Percentiles rank a stretch among this genome's conserved stretches.
Evolutionary conservation across 768 basidiomycete genomes (phyloP).

Genomic region (Kondoa malvinella): DNA sequence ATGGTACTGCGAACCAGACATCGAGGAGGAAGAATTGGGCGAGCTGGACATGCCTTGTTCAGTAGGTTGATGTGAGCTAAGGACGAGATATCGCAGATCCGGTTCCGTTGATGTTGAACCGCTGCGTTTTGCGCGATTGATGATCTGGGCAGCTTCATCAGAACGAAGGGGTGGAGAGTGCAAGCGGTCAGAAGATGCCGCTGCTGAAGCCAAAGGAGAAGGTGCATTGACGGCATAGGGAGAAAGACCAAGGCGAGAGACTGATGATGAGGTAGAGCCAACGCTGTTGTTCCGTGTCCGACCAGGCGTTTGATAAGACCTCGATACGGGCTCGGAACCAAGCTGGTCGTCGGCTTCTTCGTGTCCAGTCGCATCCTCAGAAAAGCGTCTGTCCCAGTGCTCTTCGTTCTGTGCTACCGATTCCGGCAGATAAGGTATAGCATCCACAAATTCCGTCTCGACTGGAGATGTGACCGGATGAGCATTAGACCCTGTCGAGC

Average conservation of each 20-base stretch:
- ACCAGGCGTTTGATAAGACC: background rate
- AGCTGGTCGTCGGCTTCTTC: background rate
- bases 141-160: background rate
- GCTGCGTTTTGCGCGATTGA: slow-evolving; percentile 1
- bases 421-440: too few relatives aligned
- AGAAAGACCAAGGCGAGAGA: background rate
- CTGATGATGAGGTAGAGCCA: background rate
- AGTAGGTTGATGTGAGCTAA: background rate
- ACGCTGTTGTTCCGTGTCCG: background rate
- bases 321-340: background rate
- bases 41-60: background rate
- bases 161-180: background rate
- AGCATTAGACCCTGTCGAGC: too few relatives aligned
- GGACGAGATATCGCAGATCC: slow-evolving; percentile 3
- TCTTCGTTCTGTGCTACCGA: too few relatives aligned
- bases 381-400: too few relatives aligned
- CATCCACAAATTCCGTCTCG: too few relatives aligned
- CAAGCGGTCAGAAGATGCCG: background rate
- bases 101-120: slow-evolving; percentile 5
- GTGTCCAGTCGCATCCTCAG: background rate
- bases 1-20: background rate
- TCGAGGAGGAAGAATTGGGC: background rate
- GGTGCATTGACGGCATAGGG: background rate
- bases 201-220: background rate
- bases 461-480: too few relatives aligned